Percentiles rank a stretch among this genome's conserved stretches.
Evolutionary conservation across 2,329 filamentous ascomycete genomes (phyloP).

Genomic region (Dactylellina drechsleri): DNA sequence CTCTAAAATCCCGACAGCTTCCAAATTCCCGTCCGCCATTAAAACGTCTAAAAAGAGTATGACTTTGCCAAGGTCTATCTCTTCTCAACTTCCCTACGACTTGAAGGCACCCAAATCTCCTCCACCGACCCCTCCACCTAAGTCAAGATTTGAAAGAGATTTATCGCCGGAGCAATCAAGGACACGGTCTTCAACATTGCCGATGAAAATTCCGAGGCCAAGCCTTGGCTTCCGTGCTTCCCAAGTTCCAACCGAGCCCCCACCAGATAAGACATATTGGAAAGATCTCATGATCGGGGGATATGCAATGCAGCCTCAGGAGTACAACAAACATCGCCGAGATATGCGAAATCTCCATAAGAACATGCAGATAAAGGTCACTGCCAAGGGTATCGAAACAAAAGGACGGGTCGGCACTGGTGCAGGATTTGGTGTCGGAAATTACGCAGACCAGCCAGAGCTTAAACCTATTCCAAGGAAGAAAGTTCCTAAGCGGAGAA

Average conservation of each 20-base stretch:
- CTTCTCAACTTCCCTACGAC: constrained; percentile 25
- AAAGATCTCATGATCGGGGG: constrained; percentile 51
- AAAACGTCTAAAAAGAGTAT: constrained; percentile 45
- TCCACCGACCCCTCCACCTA: constrained; percentile 23
- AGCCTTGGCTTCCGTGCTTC: constrained; percentile 42
- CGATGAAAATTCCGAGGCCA: constrained; percentile 46
- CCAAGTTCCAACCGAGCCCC: constrained; percentile 32
- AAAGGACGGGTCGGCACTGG: constrained; percentile 49
- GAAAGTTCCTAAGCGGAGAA: constrained; percentile 42
- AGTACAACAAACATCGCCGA: constrained; percentile 50
- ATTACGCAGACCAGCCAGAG: constrained; percentile 46
- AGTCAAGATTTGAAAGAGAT: constrained; percentile 29
- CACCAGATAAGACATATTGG: constrained; percentile 49
- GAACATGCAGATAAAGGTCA: constrained; percentile 50
- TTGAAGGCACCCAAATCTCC: constrained; percentile 35
- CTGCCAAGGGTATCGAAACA: constrained; percentile 46
- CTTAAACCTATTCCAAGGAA: constrained; percentile 43
- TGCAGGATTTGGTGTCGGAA: constrained; percentile 50
- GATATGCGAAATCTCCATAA: constrained; percentile 50
- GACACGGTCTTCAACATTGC: constrained; percentile 37
- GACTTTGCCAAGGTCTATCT: constrained; percentile 41
- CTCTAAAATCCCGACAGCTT: constrained; percentile 49
- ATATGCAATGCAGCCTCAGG: constrained; percentile 42
- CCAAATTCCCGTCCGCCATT: constrained; percentile 40
- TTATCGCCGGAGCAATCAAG: constrained; percentile 16